phyloP scores from a whole-genome alignment of 73 alveolate genomes.

The Halteria grandinella region DNA sequence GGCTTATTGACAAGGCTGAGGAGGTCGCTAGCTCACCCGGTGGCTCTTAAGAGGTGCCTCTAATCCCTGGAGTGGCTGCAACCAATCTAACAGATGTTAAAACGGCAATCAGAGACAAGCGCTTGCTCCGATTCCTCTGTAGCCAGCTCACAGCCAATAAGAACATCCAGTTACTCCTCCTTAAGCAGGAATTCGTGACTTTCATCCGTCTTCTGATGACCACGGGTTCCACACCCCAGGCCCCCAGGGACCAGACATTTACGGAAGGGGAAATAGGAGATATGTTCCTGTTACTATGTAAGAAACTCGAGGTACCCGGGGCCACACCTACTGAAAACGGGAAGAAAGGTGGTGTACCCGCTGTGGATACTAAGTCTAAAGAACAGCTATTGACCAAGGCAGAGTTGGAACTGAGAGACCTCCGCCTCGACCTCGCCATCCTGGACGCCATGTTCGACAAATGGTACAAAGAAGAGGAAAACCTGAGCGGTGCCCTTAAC shows the following conservation, averaged over 20 bases:
- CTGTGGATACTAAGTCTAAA: neutral
- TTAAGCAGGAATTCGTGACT: constrained; percentile 22
- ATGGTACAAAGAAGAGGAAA: constrained; percentile 66
- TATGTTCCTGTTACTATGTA: constrained; percentile 13
- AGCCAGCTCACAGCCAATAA: neutral
- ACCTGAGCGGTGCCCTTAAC: constrained; percentile 63
- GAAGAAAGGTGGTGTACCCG: neutral
- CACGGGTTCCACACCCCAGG: no score
- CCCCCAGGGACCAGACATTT: no score
- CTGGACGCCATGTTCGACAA: constrained; percentile 50
- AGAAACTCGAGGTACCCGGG: neutral
- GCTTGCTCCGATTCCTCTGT: constrained; percentile 13
- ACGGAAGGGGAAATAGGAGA: constrained; percentile 54
- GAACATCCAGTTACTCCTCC: no score
- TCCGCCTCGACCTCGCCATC: constrained; percentile 51
- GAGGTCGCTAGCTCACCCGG: no score
- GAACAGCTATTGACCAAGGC: neutral
- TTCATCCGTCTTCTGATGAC: no score
- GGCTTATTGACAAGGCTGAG: constrained; percentile 33
- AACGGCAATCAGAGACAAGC: constrained; percentile 18
- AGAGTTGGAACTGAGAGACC: constrained; percentile 22
- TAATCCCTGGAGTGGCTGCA: neutral
- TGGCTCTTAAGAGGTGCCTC: no score
- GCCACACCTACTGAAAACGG: neutral
- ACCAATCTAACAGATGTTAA: constrained; percentile 1